Conservation (phyloP, 140 eudicot genomes). For the Artemisia princeps region DNA sequence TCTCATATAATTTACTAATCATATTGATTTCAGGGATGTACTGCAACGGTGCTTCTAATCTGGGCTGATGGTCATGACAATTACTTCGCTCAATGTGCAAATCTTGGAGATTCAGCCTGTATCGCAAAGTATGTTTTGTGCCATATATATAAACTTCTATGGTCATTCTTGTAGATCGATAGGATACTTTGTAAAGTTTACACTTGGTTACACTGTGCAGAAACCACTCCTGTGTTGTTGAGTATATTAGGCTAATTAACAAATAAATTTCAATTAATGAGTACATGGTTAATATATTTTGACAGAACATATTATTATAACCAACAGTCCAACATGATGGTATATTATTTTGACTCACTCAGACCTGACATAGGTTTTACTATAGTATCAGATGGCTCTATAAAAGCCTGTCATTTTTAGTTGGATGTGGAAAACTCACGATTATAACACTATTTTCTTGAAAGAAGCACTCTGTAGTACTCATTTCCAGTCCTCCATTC, state of each 20-base stretch:
- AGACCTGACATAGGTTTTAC: too few species aligned
- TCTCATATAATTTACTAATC: constrained; percentile 13
- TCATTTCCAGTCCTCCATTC: too few species aligned
- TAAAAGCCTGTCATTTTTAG: too few species aligned
- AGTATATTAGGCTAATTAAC: neutral
- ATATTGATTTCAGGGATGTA: constrained; percentile 72
- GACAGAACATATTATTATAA: neutral
- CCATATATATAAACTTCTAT: constrained; percentile 4
- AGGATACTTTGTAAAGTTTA: neutral
- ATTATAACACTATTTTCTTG: too few species aligned
- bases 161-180: constrained; percentile 6
- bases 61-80: constrained; percentile 70
- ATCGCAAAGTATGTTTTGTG: constrained; percentile 55
- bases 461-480: too few species aligned
- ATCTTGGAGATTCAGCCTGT: constrained; percentile 98
- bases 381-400: too few species aligned
- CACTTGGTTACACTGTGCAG: neutral
- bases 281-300: neutral
- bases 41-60: constrained; percentile 88
- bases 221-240: neutral
- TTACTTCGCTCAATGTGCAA: constrained; percentile 87
- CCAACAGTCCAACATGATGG: neutral
- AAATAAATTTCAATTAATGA: neutral
- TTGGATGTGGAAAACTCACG: too few species aligned
- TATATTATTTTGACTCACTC: neutral